Conservation (phyloP, 139 green algal genomes). For the Marvania coccoides region DNA sequence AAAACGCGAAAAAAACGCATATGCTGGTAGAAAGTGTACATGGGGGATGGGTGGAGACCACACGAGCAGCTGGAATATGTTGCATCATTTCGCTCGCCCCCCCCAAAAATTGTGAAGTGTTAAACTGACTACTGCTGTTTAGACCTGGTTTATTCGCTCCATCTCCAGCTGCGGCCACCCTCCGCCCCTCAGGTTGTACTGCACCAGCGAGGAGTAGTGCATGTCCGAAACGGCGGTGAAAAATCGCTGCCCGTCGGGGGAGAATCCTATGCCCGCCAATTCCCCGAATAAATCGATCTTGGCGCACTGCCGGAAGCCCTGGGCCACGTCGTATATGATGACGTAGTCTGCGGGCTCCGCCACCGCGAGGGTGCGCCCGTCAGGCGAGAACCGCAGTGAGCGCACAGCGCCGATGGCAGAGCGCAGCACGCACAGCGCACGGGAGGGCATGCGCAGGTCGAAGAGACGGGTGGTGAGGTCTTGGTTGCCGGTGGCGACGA, state of each 20-base stretch:
- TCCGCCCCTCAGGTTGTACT: too few relatives aligned
- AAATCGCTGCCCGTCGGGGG: slow-evolving; percentile 23
- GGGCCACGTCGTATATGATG: slow-evolving; percentile 70
- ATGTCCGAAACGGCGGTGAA: slow-evolving; percentile 22
- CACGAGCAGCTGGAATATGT: too few relatives aligned
- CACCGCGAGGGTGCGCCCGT: slow-evolving; percentile 71
- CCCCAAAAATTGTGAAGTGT: too few relatives aligned
- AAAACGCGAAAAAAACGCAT: too few relatives aligned
- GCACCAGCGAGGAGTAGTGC: slow-evolving; percentile 20
- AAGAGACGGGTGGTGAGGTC: slow-evolving; percentile 77
- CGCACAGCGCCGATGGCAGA: slow-evolving; percentile 64
- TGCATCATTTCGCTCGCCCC: too few relatives aligned
- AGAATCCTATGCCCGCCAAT: slow-evolving; percentile 36
- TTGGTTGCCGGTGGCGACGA: slow-evolving; percentile 89
- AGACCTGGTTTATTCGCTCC: too few relatives aligned
- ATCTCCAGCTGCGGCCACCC: too few relatives aligned
- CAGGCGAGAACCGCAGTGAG: slow-evolving; percentile 59
- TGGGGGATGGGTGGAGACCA: too few relatives aligned
- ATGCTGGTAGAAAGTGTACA: too few relatives aligned
- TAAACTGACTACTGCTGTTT: too few relatives aligned
- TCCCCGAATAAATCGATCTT: slow-evolving; percentile 83
- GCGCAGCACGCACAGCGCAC: slow-evolving; percentile 38
- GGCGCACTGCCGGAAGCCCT: slow-evolving; percentile 31
- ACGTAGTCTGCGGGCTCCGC: slow-evolving; percentile 92
- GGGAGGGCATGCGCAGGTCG: slow-evolving; percentile 53